Evolutionary conservation across 768 basidiomycete species (phyloP), one percentile per base, ranked within the genome.

Genomic region (Leucogyrophana mollusca): DNA sequence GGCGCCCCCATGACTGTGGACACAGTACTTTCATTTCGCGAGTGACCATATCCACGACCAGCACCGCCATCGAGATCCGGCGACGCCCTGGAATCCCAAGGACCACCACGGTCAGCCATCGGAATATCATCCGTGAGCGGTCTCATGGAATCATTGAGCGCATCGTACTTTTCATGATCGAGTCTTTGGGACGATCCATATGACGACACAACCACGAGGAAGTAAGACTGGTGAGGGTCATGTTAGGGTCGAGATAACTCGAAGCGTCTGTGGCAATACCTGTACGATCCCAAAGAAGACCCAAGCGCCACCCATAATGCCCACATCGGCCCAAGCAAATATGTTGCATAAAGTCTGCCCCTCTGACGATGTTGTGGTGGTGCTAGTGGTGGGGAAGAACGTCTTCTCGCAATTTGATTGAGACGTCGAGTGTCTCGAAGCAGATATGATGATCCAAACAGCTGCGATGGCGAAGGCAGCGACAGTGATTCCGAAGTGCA

Each of bases 261-360:
- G 48, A n/a, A n/a, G n/a, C n/a, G n/a, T 18, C 30, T 51, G 27
- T 41, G 21, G n/a, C 35, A 83, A 55, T 64, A 86, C 87, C 64
- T 95, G 92, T 27, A 89, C 70, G 50, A 85, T 71, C n/a, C 78
- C 79, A 21, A 96, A 72, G 13, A 96, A 59, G 9, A 88, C 66
- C 90, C 94, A 97, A 5, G 96, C 72, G 7, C 80, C 90, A 16
- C 76, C 87, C 92, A 98, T 94, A 46, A 97, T 70, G 30, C 94
- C 94, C 11, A 96, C 73, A 56, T 90, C 88, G 9, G 91, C 88
- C 90, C 93, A 96, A 4, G 92, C 76, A 60, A 97, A 95, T 45
- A 96, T 86, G 38, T 84, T 73, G 68, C 96, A 99, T 18, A 98
- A 74, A 4, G 78, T 82, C 27, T 83, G 64, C 5, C 83, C 88